phyloP scores from a whole-genome alignment of 768 basidiomycete genomes.

The Multifurca ochricompacta region DNA sequence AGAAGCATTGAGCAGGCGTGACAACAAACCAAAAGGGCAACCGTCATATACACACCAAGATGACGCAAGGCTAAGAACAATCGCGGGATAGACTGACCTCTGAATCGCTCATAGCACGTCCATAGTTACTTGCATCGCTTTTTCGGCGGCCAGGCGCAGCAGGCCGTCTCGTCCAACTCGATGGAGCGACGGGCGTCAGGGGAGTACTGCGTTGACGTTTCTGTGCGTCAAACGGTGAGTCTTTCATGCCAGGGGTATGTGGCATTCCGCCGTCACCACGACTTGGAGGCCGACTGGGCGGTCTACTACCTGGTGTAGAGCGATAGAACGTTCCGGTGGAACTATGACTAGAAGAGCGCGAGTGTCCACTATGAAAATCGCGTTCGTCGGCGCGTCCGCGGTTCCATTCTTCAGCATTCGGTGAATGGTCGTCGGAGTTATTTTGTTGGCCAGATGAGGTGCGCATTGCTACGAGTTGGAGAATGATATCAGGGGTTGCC shows the following conservation, averaged over 20 bases:
- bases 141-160: slow-evolving; percentile 58
- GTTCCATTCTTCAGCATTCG: slow-evolving; percentile 30
- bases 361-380: slow-evolving; percentile 25
- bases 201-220: slow-evolving; percentile 67
- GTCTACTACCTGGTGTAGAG: slow-evolving; percentile 29
- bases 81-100: slow-evolving; percentile 45
- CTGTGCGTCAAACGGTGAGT: slow-evolving; percentile 64
- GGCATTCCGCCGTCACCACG: slow-evolving; percentile 47
- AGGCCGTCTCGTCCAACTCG: slow-evolving; percentile 69
- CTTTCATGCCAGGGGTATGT: slow-evolving; percentile 34
- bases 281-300: slow-evolving; percentile 46
- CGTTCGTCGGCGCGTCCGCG: slow-evolving; percentile 33
- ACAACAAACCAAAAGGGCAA: not conserved
- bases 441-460: slow-evolving; percentile 16
- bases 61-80: not conserved
- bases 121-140: slow-evolving; percentile 62
- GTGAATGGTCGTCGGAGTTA: slow-evolving; percentile 3
- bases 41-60: not conserved
- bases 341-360: slow-evolving; percentile 53
- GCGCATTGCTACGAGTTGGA: slow-evolving; percentile 50
- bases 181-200: slow-evolving; percentile 50
- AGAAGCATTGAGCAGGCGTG: not conserved
- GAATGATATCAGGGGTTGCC: slow-evolving; percentile 59
- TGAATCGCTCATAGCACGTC: slow-evolving; percentile 51
- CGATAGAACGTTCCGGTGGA: slow-evolving; percentile 33